phyloP scores from a whole-genome alignment of 352 stramenopile species.

The Lagenidium giganteum region DNA sequence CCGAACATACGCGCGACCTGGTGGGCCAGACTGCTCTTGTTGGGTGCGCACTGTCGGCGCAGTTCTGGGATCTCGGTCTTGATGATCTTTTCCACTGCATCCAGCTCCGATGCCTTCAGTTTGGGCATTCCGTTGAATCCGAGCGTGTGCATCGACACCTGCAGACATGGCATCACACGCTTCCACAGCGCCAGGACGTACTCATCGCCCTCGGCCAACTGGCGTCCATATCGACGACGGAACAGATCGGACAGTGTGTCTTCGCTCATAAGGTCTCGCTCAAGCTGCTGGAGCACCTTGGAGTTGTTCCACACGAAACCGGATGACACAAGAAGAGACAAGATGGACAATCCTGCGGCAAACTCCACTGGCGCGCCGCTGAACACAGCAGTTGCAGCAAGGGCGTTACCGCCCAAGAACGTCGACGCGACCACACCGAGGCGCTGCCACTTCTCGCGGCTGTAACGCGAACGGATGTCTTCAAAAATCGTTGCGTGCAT shows the following conservation, averaged over 20 bases:
- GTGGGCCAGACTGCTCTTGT: conserved; percentile 77
- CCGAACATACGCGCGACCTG: conserved; percentile 85
- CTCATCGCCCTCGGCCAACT: conserved; percentile 97
- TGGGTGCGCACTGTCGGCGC: conserved; percentile 77
- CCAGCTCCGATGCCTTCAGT: conserved; percentile 76
- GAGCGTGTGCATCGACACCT: conserved; percentile 83
- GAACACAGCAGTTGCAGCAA: conserved; percentile 74
- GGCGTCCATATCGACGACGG: conserved; percentile 89
- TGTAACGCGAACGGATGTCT: conserved; percentile 73
- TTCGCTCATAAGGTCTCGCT: conserved; percentile 82
- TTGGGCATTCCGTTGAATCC: conserved; percentile 83
- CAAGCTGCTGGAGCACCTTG: conserved; percentile 77
- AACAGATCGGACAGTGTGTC: conserved; percentile 91
- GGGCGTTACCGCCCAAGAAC: conserved; percentile 66
- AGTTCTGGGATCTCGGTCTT: conserved; percentile 86
- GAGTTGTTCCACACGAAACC: conserved; percentile 90
- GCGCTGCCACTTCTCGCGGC: conserved; percentile 76
- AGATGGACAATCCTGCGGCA: conserved; percentile 71
- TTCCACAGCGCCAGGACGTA: conserved; percentile 95
- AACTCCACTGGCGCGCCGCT: conserved; percentile 78
- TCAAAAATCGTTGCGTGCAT: conserved; percentile 93
- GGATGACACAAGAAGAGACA: conserved; percentile 70
- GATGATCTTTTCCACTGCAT: conserved; percentile 87
- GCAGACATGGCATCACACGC: conserved; percentile 79
- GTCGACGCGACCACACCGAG: conserved; percentile 53